A percentile compares a stretch with the other conserved stretches of the same genome.
Evolutionary conservation across 495 filamentous ascomycete species (phyloP).

Genomic region (Cairneyella variabilis): DNA sequence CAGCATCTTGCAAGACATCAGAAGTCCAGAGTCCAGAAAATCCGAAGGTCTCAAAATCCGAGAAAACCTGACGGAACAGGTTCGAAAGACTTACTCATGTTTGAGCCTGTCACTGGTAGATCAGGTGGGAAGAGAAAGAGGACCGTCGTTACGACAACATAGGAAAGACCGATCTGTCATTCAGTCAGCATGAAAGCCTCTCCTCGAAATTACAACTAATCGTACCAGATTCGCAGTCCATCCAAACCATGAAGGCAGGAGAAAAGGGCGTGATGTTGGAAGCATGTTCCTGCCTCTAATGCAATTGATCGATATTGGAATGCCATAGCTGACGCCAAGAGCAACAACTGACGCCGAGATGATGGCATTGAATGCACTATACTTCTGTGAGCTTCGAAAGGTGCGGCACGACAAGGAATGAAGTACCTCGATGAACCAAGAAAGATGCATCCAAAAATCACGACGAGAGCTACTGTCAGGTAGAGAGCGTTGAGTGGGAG

Average conservation of each 20-base stretch:
- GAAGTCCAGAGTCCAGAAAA: too few species aligned
- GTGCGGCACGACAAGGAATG: not conserved
- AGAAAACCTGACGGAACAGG: not conserved
- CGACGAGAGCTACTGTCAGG: conserved; percentile 58
- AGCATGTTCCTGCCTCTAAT: conserved; percentile 61
- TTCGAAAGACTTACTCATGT: conserved; percentile 61
- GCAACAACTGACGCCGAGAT: conserved; percentile 67
- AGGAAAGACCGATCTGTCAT: conserved; percentile 56
- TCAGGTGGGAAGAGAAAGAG: conserved; percentile 74
- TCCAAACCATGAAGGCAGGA: conserved; percentile 50
- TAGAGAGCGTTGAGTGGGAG: conserved; percentile 68
- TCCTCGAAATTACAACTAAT: not conserved
- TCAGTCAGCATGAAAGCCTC: conserved; percentile 4
- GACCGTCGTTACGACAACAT: conserved; percentile 65
- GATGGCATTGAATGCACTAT: conserved; percentile 62
- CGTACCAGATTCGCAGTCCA: conserved; percentile 59
- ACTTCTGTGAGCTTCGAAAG: not conserved
- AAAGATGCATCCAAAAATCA: conserved; percentile 71
- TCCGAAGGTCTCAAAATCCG: conserved; percentile 8
- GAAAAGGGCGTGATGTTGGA: conserved; percentile 56
- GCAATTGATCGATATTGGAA: conserved; percentile 66
- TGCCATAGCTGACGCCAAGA: conserved; percentile 67
- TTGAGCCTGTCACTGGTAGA: conserved; percentile 60
- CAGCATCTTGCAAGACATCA: too few species aligned
- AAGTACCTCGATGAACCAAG: conserved; percentile 55